Evolutionary conservation across 139 green algal genomes (phyloP).

Genomic region (Chlamydomonas asymmetrica): DNA sequence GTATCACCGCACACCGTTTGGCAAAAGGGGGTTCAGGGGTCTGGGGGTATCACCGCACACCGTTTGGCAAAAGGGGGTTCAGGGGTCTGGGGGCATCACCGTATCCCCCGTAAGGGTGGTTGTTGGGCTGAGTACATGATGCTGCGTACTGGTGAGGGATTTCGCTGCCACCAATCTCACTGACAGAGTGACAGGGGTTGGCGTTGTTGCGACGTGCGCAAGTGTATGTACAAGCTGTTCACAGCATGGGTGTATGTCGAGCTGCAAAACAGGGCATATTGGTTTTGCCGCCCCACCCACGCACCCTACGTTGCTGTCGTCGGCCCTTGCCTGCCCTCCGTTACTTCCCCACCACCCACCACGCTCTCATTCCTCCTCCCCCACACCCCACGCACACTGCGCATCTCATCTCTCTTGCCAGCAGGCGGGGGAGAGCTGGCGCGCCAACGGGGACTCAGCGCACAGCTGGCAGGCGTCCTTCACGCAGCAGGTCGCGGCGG

Average conservation of each 20-base stretch:
- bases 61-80: background rate
- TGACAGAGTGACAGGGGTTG: no score
- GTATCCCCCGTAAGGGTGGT: background rate
- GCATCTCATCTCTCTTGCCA: no score
- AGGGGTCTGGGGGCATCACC: background rate
- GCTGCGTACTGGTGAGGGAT: no score
- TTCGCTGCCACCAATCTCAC: no score
- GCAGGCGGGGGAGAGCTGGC: slow-evolving; percentile 24
- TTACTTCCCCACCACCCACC: background rate
- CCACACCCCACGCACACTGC: no score
- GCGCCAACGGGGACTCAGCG: background rate
- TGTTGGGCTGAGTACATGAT: background rate
- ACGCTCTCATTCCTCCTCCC: background rate
- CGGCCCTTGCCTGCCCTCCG: background rate
- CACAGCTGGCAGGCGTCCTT: slow-evolving; percentile 30
- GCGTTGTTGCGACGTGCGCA: no score
- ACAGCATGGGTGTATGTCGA: background rate
- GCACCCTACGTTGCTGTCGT: no score
- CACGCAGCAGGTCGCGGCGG: background rate
- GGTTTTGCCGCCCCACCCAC: background rate
- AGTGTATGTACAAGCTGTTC: no score
- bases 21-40: background rate
- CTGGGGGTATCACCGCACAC: background rate
- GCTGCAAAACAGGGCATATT: background rate
- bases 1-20: background rate